A percentile compares a stretch with the other conserved stretches of the same genome.
These are phyloP conservation scores for Pochonia chlamydosporia DNA, from an alignment of 2,329 filamentous ascomycete genomes.

Conservation along the genomic window DNA sequence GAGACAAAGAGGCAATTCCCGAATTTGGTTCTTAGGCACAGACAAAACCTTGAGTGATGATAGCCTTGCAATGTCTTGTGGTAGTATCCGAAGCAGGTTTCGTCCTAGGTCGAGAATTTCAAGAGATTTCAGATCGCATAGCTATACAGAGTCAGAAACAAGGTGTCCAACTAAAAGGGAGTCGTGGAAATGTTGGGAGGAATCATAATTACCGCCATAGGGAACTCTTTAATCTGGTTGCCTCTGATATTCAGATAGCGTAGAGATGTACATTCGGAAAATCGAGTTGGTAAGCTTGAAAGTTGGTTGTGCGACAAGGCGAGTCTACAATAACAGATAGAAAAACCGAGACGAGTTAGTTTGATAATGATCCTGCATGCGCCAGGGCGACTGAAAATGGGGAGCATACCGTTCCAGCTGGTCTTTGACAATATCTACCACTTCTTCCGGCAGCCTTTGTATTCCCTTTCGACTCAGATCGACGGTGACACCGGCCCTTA, in stretches of 20 bases:
- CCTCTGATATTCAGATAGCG: conserved; percentile 77
- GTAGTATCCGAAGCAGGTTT: conserved; percentile 75
- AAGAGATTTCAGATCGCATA: conserved; percentile 78
- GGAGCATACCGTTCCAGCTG: conserved; percentile 61
- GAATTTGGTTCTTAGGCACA: conserved; percentile 79
- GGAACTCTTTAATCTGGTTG: conserved; percentile 63
- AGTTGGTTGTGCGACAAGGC: conserved; percentile 78
- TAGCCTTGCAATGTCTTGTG: conserved; percentile 72
- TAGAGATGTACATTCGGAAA: conserved; percentile 70
- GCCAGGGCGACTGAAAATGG: no score
- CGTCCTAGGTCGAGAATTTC: conserved; percentile 91
- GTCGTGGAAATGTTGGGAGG: conserved; percentile 4
- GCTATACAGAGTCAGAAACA: conserved; percentile 42
- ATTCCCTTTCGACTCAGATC: conserved; percentile 74
- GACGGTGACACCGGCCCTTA: conserved; percentile 69
- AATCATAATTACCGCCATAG: conserved; percentile 41
- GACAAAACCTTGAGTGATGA: conserved; percentile 85
- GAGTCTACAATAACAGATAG: conserved; percentile 45
- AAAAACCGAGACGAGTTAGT: no score
- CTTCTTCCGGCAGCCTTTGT: conserved; percentile 63
- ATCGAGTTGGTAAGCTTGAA: conserved; percentile 61
- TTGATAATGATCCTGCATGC: no score
- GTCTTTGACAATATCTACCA: conserved; percentile 68
- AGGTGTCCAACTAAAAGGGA: conserved; percentile 9
- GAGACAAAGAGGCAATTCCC: conserved; percentile 74